phyloP scores from a whole-genome alignment of 2,329 filamentous ascomycete genomes.

The Cryphonectria japonica region DNA sequence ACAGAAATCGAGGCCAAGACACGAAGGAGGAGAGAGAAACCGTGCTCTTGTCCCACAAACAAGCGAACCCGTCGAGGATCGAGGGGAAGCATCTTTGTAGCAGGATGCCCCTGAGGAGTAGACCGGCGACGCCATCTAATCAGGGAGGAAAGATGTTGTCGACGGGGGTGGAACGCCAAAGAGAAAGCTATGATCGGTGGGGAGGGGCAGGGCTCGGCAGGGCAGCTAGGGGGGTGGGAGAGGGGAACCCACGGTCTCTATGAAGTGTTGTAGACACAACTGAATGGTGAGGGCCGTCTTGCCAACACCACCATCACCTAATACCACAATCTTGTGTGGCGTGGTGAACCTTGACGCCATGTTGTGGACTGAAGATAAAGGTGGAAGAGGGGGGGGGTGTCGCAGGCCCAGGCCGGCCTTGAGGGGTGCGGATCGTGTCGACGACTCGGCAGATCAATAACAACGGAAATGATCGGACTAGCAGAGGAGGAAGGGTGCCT shows the following conservation, averaged over 20 bases:
- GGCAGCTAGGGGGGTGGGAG: slow-evolving; percentile 3
- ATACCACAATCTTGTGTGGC: slow-evolving; percentile 91
- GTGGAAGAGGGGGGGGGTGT: slow-evolving; percentile 9
- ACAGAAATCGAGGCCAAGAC: not conserved
- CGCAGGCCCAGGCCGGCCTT: slow-evolving; percentile 26
- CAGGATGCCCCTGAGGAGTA: not conserved
- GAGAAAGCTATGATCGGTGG: slow-evolving; percentile 4
- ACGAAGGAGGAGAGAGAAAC: not conserved
- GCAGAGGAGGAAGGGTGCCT: slow-evolving; percentile 18
- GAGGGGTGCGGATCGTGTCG: slow-evolving; percentile 33
- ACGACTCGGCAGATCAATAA: slow-evolving; percentile 6
- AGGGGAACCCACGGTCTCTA: slow-evolving; percentile 73
- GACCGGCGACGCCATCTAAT: not conserved
- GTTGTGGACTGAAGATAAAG: slow-evolving; percentile 36
- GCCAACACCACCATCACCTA: slow-evolving; percentile 91
- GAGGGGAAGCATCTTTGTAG: not conserved
- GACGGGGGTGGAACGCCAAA: not conserved
- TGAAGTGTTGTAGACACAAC: slow-evolving; percentile 97
- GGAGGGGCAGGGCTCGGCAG: slow-evolving; percentile 12
- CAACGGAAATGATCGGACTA: slow-evolving; percentile 10
- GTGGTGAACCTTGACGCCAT: slow-evolving; percentile 80
- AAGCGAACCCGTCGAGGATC: not conserved
- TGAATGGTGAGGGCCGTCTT: slow-evolving; percentile 96
- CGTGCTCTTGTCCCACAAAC: not conserved
- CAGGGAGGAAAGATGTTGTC: slow-evolving; percentile 4